A percentile compares a stretch with the other conserved stretches of the same genome.
Evolutionary conservation across 2,329 filamentous ascomycete species (phyloP).

Genomic region (Sarocladium brachiariae): DNA sequence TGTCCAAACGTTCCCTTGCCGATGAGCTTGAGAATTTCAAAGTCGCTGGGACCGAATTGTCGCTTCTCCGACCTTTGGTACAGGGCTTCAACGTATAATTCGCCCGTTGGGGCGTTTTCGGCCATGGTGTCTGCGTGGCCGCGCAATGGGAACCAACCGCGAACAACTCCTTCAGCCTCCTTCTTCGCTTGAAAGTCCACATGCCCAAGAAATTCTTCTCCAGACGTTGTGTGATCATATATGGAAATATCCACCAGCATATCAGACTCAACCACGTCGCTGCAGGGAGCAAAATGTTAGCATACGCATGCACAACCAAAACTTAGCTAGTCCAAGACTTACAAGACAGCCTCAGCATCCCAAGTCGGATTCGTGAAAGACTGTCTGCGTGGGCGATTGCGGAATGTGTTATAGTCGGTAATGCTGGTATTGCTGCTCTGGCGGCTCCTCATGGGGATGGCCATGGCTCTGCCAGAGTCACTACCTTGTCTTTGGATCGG

Average conservation of each 20-base stretch:
- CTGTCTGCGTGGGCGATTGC: conserved; percentile 47
- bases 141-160: conserved; percentile 79
- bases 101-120: conserved; percentile 73
- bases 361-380: conserved; percentile 80
- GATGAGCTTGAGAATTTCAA: conserved; percentile 91
- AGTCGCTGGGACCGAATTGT: conserved; percentile 90
- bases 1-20: conserved; percentile 98
- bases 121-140: conserved; percentile 64
- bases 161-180: conserved; percentile 63
- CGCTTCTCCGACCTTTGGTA: conserved; percentile 86
- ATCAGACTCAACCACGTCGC: conserved; percentile 88
- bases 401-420: conserved; percentile 55
- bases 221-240: conserved; percentile 73
- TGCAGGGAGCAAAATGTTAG: conserved; percentile 29
- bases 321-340: conserved; percentile 35
- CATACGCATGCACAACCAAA: background rate
- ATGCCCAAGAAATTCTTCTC: conserved; percentile 88
- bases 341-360: conserved; percentile 96
- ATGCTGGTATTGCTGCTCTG: conserved; percentile 94
- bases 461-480: conserved; percentile 77
- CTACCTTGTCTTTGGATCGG: conserved; percentile 66
- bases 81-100: conserved; percentile 78
- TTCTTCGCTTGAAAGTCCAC: conserved; percentile 67
- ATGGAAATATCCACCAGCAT: conserved; percentile 89
- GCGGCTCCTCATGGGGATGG: conserved; percentile 92